Base-by-base conservation (phyloP, 305 asterid species). In the Fraxinus baroniana region DNA sequence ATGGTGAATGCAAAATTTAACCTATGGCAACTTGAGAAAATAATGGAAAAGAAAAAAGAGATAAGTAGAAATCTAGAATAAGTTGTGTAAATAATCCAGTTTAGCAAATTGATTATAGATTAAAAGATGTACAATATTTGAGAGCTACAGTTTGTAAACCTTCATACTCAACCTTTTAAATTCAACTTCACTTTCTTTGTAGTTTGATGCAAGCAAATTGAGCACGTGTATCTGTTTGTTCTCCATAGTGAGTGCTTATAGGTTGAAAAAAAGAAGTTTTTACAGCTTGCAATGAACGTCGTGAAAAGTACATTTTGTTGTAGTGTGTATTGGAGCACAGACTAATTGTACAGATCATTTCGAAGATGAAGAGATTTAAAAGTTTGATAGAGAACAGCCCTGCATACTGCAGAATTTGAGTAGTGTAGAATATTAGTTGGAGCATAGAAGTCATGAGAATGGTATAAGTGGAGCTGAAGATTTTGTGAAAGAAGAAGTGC, bases 401-500 rank as follows among this genome's bases (percentile, higher is more conserved):
- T 33, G 80, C 49, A 49, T 57, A 26, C 72, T 4, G 68, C 85
- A 74, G 78, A 73, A 82, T 81, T 80, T 78, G 36, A 74, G 76
- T 79, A 78, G 17, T 80, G 75, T 72, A 17, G 76, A 74, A 26
- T 71, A 78, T 80, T 76, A 24, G 28, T 41, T 78, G 78, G 84
- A 79, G 52, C 79, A 68, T 17, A 66, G 20, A 73, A 68, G 49
- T 76, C 73, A 8, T 36, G 79, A 78, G 64, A 81, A 82, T 80
- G 77, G 62, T 72, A 33, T 9, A 28, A 85, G 49, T 82, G 83
- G 84, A 80, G 84, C 37, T 76, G 86, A 81, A 84, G 85, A 78
- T 73, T 62, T 57, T 39, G 66, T 64, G 57, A 91, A 78, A 81
- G 92, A 41, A 41, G 49, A 84, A 72, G 90, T 86, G 60, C 66